phyloP scores from a whole-genome alignment of 2,329 filamentous ascomycete species.

The Pezizomycotina sp. region DNA sequence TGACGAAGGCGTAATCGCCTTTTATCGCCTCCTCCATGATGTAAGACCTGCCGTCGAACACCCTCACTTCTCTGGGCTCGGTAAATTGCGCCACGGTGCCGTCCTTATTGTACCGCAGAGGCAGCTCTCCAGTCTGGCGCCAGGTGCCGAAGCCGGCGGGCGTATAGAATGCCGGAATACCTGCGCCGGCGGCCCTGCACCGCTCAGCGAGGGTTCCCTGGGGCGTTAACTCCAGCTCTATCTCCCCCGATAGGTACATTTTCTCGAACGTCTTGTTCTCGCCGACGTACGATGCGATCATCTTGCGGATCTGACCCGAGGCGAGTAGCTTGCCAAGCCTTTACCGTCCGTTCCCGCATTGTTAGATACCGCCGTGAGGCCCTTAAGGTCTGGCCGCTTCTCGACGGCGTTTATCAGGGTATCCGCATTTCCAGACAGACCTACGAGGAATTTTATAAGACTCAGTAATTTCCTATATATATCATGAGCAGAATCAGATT shows the following conservation, averaged over 20 bases:
- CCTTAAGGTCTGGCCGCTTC: constrained; percentile 21
- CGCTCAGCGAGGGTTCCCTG: constrained; percentile 60
- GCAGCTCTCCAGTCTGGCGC: constrained; percentile 51
- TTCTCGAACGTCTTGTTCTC: constrained; percentile 61
- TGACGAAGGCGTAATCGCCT: constrained; percentile 60
- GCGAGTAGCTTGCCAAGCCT: constrained; percentile 53
- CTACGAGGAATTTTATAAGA: too few relatives aligned
- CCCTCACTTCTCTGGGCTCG: constrained; percentile 49
- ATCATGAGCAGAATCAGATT: too few relatives aligned
- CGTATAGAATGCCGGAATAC: constrained; percentile 68
- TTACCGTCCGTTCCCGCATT: constrained; percentile 57
- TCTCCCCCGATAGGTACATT: constrained; percentile 56
- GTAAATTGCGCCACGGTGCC: constrained; percentile 48
- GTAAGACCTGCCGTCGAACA: constrained; percentile 56
- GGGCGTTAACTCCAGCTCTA: constrained; percentile 59
- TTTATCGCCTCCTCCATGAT: constrained; percentile 62
- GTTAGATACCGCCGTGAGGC: constrained; percentile 60
- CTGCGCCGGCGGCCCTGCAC: constrained; percentile 51
- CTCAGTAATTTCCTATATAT: too few relatives aligned
- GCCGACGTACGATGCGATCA: constrained; percentile 60
- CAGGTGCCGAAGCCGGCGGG: constrained; percentile 55
- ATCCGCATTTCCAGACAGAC: constrained; percentile 63
- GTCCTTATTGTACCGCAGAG: constrained; percentile 42
- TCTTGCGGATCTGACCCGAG: constrained; percentile 52
- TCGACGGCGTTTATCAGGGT: constrained; percentile 55